Conservation (phyloP, 2,329 filamentous ascomycete species). For the Colletotrichum caudatum region DNA sequence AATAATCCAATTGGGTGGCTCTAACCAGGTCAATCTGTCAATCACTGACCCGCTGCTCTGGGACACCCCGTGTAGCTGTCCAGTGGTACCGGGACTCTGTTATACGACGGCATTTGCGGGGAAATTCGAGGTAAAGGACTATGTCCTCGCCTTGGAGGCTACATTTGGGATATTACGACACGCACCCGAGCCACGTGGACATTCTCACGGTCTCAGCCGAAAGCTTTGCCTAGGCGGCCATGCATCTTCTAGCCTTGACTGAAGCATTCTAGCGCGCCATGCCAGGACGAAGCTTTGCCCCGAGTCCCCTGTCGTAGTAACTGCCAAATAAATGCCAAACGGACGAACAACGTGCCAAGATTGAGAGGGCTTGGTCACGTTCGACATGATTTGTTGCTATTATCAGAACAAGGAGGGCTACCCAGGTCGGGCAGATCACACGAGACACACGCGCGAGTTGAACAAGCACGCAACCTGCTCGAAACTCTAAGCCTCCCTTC, state of each 20-base stretch:
- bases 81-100: not conserved
- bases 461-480: not conserved
- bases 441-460: not conserved
- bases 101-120: not conserved
- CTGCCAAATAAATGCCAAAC: slow-evolving; percentile 22
- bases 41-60: slow-evolving; percentile 4
- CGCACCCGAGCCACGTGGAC: not conserved
- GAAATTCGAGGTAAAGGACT: not conserved
- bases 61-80: not conserved
- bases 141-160: not conserved
- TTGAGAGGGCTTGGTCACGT: slow-evolving; percentile 14
- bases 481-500: not conserved
- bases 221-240: not conserved
- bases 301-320: slow-evolving; percentile 10
- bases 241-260: slow-evolving; percentile 2
- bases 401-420: not conserved
- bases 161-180: too few species aligned
- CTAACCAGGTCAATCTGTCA: not conserved
- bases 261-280: slow-evolving; percentile 33
- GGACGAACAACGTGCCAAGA: slow-evolving; percentile 21
- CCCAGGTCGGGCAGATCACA: not conserved
- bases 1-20: not conserved
- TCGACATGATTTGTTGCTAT: slow-evolving; percentile 8
- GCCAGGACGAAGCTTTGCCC: slow-evolving; percentile 27
- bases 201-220: not conserved